phyloP scores from a whole-genome alignment of 208 protist genomes.

The Pavlovales sp. region DNA sequence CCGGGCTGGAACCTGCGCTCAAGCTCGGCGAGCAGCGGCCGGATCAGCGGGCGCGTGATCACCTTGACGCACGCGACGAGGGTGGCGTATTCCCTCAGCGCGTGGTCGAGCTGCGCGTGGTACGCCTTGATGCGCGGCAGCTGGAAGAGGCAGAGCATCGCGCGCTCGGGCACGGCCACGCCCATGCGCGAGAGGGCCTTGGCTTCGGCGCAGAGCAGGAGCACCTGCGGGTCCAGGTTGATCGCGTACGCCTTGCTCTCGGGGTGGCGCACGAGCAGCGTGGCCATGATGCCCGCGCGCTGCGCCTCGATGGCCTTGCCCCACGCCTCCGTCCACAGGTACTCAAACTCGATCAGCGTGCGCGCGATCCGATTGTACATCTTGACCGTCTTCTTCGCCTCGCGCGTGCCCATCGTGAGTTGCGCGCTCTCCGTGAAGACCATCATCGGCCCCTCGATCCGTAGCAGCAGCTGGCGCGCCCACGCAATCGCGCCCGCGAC shows the following conservation, averaged over 20 bases:
- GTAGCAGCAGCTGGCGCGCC: slow-evolving; percentile 61
- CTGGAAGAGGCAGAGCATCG: slow-evolving; percentile 57
- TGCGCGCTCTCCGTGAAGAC: slow-evolving; percentile 51
- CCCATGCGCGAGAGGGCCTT: slow-evolving; percentile 58
- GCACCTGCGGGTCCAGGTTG: slow-evolving; percentile 70
- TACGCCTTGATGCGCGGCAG: slow-evolving; percentile 59
- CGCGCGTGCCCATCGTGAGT: slow-evolving; percentile 52
- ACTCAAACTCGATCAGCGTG: slow-evolving; percentile 64
- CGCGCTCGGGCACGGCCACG: slow-evolving; percentile 63
- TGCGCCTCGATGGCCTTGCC: slow-evolving; percentile 54
- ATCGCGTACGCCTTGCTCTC: slow-evolving; percentile 59
- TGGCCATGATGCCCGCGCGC: slow-evolving; percentile 55
- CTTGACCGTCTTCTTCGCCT: slow-evolving; percentile 62
- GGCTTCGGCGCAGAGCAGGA: slow-evolving; percentile 66
- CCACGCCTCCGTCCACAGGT: slow-evolving; percentile 57
- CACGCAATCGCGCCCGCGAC: slow-evolving; percentile 64
- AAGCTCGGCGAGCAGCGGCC: slow-evolving; percentile 56
- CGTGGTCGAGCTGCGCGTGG: slow-evolving; percentile 58
- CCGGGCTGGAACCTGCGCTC: slow-evolving; percentile 61
- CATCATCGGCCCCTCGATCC: slow-evolving; percentile 65
- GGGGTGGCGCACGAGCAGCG: slow-evolving; percentile 63
- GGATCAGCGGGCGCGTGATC: slow-evolving; percentile 47
- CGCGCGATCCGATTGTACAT: slow-evolving; percentile 67
- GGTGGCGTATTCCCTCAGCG: background rate
- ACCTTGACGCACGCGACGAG: no score